Evolutionary conservation across 768 basidiomycete genomes (phyloP), one percentile per base, ranked within the genome.

Genomic region (Naganishia vaughanmartiniae): DNA sequence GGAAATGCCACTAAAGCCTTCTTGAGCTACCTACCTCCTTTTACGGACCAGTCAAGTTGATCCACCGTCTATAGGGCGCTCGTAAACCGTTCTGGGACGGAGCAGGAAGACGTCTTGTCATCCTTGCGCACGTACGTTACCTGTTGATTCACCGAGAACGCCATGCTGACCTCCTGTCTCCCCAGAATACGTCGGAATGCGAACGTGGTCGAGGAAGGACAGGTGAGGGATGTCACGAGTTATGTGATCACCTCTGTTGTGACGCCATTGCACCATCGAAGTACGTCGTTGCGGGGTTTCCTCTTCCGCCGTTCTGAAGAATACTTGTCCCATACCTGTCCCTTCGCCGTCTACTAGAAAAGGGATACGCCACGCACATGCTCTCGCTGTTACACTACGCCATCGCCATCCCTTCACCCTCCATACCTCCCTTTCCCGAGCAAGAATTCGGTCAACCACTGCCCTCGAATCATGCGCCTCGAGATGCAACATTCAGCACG

Each of bases 371-470:
- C 9, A 58, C 28, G 1, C 68, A 54, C 28, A 56, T 69, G 7
- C 42, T 69, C 31, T 69, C 68, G 30, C 56, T 54, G 15, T 17
- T 69, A 15, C 68, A 69, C 57, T 60, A 69, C 46, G 45, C 58
- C 21, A 34, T 69, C 24, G 39, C 51, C 45, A 30, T 46, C 30
- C 68, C 42, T 4, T 42, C 42, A 2, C 30, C 45, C 15, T 19
- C 45, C 15, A 46, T 69, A 9, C 68, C 68, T n/a, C 56, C 68
- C 45, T 69, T 46, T 31, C 68, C 68, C 4, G 31, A 39, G 42
- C 46, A 42, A 17, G 46, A 36, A 42, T 42, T 56, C 48, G 42
- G 42, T 2, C 42, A 11, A 15, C 24, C 68, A 28, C 45, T 45
- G 19, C 46, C 68, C 5, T 15, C 30, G 7, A n/a, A 45, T 1